These are phyloP conservation scores for Polysphondylium violaceum DNA, from an alignment of 78 protist species.

Conservation along the genomic window DNA sequence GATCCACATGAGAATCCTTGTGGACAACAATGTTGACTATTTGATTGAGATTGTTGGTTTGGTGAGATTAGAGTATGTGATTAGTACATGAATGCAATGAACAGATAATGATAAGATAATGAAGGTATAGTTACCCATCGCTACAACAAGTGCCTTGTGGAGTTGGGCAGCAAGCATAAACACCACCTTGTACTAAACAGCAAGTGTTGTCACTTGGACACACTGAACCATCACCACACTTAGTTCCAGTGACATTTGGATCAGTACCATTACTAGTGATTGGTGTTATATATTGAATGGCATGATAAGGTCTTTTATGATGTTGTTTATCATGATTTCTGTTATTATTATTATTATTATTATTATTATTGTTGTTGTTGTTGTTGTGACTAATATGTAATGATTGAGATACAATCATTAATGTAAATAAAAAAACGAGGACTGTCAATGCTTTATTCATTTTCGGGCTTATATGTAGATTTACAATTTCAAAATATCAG, in stretches of 20 bases:
- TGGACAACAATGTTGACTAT: constrained; percentile 53
- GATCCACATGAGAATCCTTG: constrained; percentile 17
- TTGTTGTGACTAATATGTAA: no score
- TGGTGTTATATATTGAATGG: no score
- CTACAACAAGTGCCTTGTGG: constrained; percentile 17
- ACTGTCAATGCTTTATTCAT: no score
- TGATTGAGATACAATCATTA: no score
- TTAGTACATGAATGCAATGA: neutral
- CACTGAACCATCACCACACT: constrained; percentile 32
- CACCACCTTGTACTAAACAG: constrained; percentile 25
- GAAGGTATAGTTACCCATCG: neutral
- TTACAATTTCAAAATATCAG: no score
- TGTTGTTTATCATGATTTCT: no score
- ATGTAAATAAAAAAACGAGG: no score
- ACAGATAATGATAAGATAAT: neutral
- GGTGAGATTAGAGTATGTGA: neutral
- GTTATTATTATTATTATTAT: no score
- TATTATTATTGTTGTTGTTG: no score
- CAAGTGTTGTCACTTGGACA: constrained; percentile 24
- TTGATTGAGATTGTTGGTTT: neutral
- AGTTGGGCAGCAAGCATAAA: constrained; percentile 40
- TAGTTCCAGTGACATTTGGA: neutral
- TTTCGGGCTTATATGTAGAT: no score
- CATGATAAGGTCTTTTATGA: no score
- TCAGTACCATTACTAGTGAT: neutral